These are phyloP conservation scores for Aspergillus affinis DNA, from an alignment of 495 filamentous ascomycete species.

Conservation along the genomic window DNA sequence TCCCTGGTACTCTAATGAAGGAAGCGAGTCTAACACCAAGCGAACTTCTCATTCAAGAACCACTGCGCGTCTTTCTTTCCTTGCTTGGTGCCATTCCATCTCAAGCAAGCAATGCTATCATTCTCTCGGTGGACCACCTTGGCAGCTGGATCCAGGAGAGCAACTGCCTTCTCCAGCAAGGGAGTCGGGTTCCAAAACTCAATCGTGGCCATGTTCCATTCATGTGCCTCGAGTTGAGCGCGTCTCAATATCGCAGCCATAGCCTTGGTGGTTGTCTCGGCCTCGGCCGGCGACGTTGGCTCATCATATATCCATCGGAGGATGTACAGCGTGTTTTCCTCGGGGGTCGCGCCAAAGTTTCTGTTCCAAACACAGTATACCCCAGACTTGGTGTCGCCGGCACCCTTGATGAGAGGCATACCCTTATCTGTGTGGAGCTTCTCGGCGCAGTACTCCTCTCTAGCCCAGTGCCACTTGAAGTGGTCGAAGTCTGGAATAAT, in stretches of 20 bases:
- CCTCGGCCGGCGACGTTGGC: slow-evolving; percentile 36
- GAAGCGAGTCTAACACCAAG: slow-evolving; percentile 69
- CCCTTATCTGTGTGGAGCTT: slow-evolving; percentile 41
- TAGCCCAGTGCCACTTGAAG: slow-evolving; percentile 79
- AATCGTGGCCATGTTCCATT: slow-evolving; percentile 59
- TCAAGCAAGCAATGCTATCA: slow-evolving; percentile 62
- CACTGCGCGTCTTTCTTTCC: slow-evolving; percentile 68
- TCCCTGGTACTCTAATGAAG: neutral
- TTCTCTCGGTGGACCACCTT: slow-evolving; percentile 58
- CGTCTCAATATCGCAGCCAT: slow-evolving; percentile 52
- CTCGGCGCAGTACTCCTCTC: slow-evolving; percentile 78
- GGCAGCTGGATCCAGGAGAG: slow-evolving; percentile 47
- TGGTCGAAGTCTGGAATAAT: slow-evolving; percentile 71
- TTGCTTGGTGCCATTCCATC: slow-evolving; percentile 57
- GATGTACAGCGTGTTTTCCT: slow-evolving; percentile 73
- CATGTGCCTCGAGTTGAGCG: slow-evolving; percentile 55
- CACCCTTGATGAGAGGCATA: slow-evolving; percentile 64
- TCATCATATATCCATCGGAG: slow-evolving; percentile 73
- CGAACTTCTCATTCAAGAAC: slow-evolving; percentile 90
- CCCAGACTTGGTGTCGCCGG: slow-evolving; percentile 53
- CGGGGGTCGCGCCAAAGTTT: slow-evolving; percentile 55
- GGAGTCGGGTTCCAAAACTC: slow-evolving; percentile 66
- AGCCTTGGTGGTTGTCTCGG: slow-evolving; percentile 37
- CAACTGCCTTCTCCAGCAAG: slow-evolving; percentile 58
- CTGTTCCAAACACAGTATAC: slow-evolving; percentile 84